Percentiles rank a stretch among this genome's conserved stretches.
Evolutionary conservation across 148 eudicot species (phyloP).

Genomic region (Talinum fruticosum): DNA sequence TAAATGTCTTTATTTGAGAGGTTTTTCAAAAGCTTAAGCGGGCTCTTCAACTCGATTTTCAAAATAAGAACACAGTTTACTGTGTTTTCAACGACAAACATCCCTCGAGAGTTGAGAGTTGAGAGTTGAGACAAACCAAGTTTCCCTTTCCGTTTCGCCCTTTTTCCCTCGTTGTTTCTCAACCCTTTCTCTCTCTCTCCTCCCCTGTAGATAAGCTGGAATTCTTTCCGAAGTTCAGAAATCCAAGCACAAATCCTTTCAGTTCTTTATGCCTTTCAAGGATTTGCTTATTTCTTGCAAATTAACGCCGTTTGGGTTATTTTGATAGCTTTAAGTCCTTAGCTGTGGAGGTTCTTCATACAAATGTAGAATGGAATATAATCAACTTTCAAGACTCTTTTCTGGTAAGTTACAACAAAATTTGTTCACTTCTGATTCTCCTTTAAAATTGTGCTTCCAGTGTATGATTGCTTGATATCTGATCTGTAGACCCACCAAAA

Average conservation of each 20-base stretch:
- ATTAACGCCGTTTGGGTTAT: neutral
- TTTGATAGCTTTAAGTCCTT: neutral
- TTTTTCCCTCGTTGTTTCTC: neutral
- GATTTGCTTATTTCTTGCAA: neutral
- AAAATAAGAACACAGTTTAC: neutral
- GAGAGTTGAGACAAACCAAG: neutral
- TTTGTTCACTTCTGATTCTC: neutral
- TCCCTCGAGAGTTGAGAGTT: neutral
- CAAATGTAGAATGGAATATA: neutral
- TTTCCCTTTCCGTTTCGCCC: neutral
- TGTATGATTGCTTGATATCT: neutral
- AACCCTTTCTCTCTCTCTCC: neutral
- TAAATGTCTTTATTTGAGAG: too few relatives aligned
- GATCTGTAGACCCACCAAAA: neutral
- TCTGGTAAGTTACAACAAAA: neutral
- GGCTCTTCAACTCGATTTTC: neutral
- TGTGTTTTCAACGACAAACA: neutral
- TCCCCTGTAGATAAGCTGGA: neutral
- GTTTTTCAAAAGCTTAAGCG: neutral
- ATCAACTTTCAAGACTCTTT: neutral
- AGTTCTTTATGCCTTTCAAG: neutral
- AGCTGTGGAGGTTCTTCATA: neutral
- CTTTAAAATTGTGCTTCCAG: neutral
- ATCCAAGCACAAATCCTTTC: neutral
- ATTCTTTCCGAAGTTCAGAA: neutral